Conservation (phyloP, 169 alveolate genomes). For the Blepharisma undulans region DNA sequence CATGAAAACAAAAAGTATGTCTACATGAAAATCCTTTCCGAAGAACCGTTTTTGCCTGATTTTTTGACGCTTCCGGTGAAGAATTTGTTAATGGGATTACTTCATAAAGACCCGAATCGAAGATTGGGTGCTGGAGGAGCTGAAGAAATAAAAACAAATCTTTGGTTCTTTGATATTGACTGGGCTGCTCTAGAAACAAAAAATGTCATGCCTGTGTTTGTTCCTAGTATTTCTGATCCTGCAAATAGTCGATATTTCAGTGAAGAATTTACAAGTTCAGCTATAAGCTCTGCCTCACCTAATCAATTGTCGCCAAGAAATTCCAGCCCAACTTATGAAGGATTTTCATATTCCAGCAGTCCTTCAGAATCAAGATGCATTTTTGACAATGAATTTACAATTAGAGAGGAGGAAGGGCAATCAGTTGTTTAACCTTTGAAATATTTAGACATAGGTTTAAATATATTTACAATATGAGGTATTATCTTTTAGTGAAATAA, state of each 20-base stretch:
- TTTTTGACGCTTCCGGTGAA: constrained; percentile 46
- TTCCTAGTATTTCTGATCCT: constrained; percentile 56
- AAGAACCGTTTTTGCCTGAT: constrained; percentile 47
- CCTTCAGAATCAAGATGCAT: not conserved
- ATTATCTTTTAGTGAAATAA: too few species aligned
- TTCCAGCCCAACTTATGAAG: not conserved
- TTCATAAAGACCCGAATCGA: constrained; percentile 79
- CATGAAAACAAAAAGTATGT: constrained; percentile 48
- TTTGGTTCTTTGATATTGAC: constrained; percentile 73
- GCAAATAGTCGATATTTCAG: constrained; percentile 62
- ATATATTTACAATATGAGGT: not conserved
- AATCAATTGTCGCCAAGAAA: not conserved
- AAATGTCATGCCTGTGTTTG: constrained; percentile 69
- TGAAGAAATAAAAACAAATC: constrained; percentile 82
- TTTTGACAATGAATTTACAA: not conserved
- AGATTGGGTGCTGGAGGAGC: constrained; percentile 90
- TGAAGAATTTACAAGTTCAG: constrained; percentile 51
- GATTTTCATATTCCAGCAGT: not conserved
- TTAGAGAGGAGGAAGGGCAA: not conserved
- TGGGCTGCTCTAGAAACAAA: constrained; percentile 63
- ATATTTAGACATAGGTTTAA: not conserved
- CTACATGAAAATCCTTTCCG: constrained; percentile 36
- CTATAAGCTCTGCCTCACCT: not conserved
- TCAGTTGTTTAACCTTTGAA: not conserved
- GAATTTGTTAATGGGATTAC: constrained; percentile 56